phyloP scores from a whole-genome alignment of 2,329 filamentous ascomycete species.

The Chaetomiaceae sp. region DNA sequence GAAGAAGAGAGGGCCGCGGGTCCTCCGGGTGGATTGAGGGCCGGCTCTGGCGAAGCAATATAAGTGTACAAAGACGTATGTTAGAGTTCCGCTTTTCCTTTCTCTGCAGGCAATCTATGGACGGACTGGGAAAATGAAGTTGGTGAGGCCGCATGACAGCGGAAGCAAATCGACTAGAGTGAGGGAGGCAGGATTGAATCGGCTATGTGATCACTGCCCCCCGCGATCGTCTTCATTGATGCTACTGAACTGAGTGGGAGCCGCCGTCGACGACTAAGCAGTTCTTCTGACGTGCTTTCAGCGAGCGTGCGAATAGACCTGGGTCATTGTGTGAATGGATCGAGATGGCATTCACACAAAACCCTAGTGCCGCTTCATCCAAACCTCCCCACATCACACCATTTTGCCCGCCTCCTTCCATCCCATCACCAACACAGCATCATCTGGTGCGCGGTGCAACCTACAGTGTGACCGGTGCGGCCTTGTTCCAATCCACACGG shows the following conservation, averaged over 20 bases:
- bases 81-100: constrained; percentile 15
- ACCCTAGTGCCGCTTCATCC: not conserved
- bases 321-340: no score
- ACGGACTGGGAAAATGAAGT: constrained; percentile 15
- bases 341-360: no score
- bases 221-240: no score
- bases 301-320: no score
- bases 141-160: no score
- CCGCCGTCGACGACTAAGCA: no score
- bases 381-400: not conserved
- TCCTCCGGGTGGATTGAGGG: constrained; percentile 63
- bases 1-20: constrained; percentile 67
- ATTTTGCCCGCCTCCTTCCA: not conserved
- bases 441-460: not conserved
- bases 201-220: no score
- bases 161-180: no score
- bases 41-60: not conserved
- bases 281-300: not conserved
- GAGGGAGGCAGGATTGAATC: no score
- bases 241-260: no score
- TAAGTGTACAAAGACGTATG: constrained; percentile 18
- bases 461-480: not conserved
- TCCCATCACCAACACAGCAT: not conserved
- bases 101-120: constrained; percentile 4
- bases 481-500: not conserved